Evolutionary conservation across 257 asterid genomes (phyloP).

Genomic region (Solanum chmielewskii): DNA sequence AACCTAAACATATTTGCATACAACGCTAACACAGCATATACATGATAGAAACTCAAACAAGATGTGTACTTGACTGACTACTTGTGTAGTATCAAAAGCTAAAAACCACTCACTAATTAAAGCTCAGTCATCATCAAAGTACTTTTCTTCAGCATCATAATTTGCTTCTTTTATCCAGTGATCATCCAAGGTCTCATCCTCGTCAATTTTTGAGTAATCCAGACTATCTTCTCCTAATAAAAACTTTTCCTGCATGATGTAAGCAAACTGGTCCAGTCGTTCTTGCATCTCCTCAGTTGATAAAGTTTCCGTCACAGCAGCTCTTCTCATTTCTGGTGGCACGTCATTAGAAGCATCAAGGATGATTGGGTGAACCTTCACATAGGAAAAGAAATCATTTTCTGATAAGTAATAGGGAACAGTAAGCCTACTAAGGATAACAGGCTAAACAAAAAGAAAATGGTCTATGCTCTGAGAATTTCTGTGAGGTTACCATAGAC

Average conservation of each 20-base stretch:
- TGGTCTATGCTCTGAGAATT: background rate
- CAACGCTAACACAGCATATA: background rate
- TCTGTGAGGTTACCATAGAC: background rate
- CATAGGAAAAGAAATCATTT: background rate
- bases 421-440: background rate
- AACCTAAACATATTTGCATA: background rate
- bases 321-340: conserved; percentile 6
- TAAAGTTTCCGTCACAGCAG: conserved; percentile 20
- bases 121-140: conserved; percentile 48
- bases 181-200: conserved; percentile 75
- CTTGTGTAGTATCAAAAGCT: background rate
- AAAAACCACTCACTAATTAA: background rate
- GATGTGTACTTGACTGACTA: background rate
- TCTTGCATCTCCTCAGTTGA: conserved; percentile 65
- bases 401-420: background rate
- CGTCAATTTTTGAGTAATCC: conserved; percentile 77
- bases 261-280: conserved; percentile 60
- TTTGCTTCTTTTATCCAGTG: conserved; percentile 84
- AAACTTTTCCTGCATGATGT: conserved; percentile 81
- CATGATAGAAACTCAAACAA: background rate
- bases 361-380: conserved; percentile 13
- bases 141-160: conserved; percentile 92
- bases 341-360: conserved; percentile 2
- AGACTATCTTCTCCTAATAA: conserved; percentile 74
- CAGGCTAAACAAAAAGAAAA: background rate